phyloP scores from a whole-genome alignment of 2,329 filamentous ascomycete species.

The Penicillium olsonii region DNA sequence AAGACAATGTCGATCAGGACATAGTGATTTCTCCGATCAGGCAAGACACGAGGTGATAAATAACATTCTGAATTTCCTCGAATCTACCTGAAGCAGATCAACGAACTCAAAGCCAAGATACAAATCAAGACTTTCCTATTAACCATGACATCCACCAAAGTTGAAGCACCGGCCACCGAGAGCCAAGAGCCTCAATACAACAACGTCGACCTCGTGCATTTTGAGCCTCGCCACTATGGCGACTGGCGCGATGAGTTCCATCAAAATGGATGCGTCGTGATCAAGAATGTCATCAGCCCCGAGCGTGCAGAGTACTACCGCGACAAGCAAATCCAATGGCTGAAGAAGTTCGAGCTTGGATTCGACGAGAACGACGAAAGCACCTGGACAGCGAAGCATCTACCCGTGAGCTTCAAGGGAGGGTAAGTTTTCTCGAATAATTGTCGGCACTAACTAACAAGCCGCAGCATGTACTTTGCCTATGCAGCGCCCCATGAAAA shows the following conservation, averaged over 20 bases:
- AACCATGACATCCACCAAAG: neutral
- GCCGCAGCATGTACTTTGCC: conserved; percentile 20
- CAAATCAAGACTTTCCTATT: neutral
- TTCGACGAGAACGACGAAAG: conserved; percentile 41
- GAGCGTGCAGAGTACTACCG: conserved; percentile 45
- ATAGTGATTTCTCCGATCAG: neutral
- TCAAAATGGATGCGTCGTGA: conserved; percentile 43
- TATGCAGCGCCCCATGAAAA: conserved; percentile 47
- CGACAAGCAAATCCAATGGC: conserved; percentile 45
- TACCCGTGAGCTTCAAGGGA: conserved; percentile 48
- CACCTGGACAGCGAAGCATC: conserved; percentile 48
- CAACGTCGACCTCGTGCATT: neutral
- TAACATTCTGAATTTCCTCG: neutral
- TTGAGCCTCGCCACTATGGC: conserved; percentile 26
- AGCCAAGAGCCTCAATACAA: neutral
- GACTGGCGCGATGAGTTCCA: conserved; percentile 48
- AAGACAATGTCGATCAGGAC: neutral
- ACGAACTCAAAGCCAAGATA: neutral
- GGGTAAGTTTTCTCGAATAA: conserved; percentile 37
- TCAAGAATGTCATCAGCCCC: conserved; percentile 42
- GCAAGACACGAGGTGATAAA: neutral
- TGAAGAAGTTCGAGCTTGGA: conserved; percentile 44
- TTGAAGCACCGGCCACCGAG: neutral
- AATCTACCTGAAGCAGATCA: neutral
- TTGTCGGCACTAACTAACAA: neutral